These are phyloP conservation scores for Tuber umbilicatum DNA, from an alignment of 495 filamentous ascomycete genomes.

Conservation along the genomic window DNA sequence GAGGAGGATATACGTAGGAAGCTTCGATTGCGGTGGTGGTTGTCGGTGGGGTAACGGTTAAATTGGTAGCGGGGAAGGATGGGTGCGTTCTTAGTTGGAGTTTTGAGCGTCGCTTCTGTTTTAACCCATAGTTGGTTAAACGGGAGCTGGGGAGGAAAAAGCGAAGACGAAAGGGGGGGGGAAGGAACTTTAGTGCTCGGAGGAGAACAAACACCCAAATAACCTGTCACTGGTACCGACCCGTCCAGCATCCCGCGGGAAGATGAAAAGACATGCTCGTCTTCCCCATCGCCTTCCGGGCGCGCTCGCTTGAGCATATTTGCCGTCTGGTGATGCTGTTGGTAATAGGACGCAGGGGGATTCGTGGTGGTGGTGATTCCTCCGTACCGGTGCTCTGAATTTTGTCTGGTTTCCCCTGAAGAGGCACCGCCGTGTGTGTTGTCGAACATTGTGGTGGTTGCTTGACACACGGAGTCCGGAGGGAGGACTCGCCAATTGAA, in stretches of 20 bases:
- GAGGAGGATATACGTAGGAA: background rate
- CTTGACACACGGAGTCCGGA: background rate
- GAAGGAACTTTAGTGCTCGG: background rate
- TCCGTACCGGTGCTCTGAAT: background rate
- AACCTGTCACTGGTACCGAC: background rate
- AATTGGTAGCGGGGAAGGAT: background rate
- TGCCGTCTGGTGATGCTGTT: background rate
- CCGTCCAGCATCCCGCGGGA: background rate
- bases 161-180: background rate
- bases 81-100: background rate
- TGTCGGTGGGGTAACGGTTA: background rate
- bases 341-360: background rate
- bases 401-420: slow-evolving; percentile 1
- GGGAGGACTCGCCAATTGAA: background rate
- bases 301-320: background rate
- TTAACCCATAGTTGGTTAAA: background rate
- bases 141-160: too few relatives aligned
- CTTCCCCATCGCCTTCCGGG: background rate
- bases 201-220: background rate
- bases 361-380: background rate
- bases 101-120: background rate
- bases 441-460: background rate
- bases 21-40: background rate
- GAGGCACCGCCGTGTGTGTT: background rate
- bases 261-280: background rate